Conservation (phyloP, 129 eudicot genomes). For the Arctium minus region DNA sequence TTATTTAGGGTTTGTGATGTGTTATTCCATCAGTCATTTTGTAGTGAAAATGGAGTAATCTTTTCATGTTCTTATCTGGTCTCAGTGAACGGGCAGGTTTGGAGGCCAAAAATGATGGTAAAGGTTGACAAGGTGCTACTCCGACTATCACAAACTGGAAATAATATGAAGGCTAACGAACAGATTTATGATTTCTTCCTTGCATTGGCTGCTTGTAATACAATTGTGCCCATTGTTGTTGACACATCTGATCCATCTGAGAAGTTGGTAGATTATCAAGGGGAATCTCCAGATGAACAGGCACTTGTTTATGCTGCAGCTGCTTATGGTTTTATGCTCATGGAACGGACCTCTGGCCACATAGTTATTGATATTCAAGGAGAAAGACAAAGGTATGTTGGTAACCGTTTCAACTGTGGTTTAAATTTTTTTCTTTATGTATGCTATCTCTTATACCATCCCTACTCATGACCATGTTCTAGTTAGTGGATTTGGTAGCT, state of each 20-base stretch:
- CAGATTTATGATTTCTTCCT: slow-evolving; percentile 70
- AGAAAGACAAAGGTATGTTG: slow-evolving; percentile 69
- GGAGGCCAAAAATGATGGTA: slow-evolving; percentile 85
- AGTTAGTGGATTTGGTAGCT: neutral
- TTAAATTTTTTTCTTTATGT: neutral
- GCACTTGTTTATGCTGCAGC: slow-evolving; percentile 99
- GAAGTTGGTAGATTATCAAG: slow-evolving; percentile 86
- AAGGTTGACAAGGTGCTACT: slow-evolving; percentile 68
- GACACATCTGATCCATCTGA: slow-evolving; percentile 58
- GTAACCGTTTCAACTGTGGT: slow-evolving; percentile 3
- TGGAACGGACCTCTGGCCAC: slow-evolving; percentile 96
- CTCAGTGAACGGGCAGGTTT: slow-evolving; percentile 62
- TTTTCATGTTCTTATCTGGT: slow-evolving; percentile 19
- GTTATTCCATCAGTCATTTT: neutral
- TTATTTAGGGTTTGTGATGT: neutral
- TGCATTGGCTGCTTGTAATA: slow-evolving; percentile 95
- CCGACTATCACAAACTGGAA: slow-evolving; percentile 37
- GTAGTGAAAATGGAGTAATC: neutral
- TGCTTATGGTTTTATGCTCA: slow-evolving; percentile 87
- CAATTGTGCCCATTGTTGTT: slow-evolving; percentile 81
- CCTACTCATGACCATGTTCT: neutral
- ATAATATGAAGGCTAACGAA: slow-evolving; percentile 40
- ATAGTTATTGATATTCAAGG: slow-evolving; percentile 95
- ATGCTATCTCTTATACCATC: slow-evolving; percentile 6
- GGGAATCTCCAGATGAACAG: slow-evolving; percentile 99